Base-by-base conservation (phyloP, 2,329 filamentous ascomycete species). In the Colletotrichum sp. region DNA sequence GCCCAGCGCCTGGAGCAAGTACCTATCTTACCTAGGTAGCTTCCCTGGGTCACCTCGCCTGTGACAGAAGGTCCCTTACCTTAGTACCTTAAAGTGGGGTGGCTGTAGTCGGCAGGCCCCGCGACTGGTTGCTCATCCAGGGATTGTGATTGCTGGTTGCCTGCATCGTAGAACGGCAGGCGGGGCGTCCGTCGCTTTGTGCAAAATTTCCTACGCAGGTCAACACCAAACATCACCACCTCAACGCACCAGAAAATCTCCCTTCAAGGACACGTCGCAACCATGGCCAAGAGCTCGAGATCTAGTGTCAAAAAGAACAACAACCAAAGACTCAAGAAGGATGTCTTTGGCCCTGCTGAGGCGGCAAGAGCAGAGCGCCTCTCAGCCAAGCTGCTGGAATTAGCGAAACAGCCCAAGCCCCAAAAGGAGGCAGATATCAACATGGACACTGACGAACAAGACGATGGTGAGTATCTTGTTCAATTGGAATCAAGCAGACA, bases 241-340 rank as follows among this genome's bases (percentile, higher is more conserved):
- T 52, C 44, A 22, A 22, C 44, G 44, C 44, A 48, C 6, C 44
- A 22, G 44, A 52, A 32, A 7, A 24, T 16, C 30, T 62, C 16
- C 13, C 8, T 32, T 12, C 16, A 18, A 39, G 16, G 32, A 30
- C 48, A 48, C 59, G 64, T 22, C 36, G 66, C 72, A 83, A 90
- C 72, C 80, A 99, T 98, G 96, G 96, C 96, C 28, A 98, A 98
- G 85, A 94, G 95, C 83, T 89, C 94, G 77, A 91, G 96, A 84
- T 92, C 96, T 79, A 98, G 94, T 83, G 89, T 91, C 79, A 92
- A 90, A 81, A 98, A 98, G 88, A 90, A 90, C 81, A 98, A 98
- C 88, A 95, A 96, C 87, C 90, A 91, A 80, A 93, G 92, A 81
- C 90, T 98, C 79, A 96, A 96, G 85, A 89, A 91, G 79, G 92